Evolutionary conservation across 2,329 filamentous ascomycete genomes (phyloP), one percentile per base, ranked within the genome.

Genomic region (Colletotrichum sojae): DNA sequence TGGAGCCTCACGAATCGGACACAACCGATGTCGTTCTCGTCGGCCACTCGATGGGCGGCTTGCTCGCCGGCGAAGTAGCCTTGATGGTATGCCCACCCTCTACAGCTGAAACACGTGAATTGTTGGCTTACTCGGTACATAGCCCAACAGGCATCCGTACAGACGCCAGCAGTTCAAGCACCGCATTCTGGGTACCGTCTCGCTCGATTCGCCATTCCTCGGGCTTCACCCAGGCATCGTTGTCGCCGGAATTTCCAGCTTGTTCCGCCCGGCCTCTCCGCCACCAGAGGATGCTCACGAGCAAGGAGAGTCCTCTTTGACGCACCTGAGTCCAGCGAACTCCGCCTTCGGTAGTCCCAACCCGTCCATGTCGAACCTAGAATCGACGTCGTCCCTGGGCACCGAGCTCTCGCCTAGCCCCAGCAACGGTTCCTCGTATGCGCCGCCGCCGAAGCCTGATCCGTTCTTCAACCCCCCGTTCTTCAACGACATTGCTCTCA

Each of bases 181-280:
- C 81, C 88, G 90, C 10, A 92, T 97, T 48, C 80, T 97, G 36
- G 95, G 95, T 0, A 91, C 91, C 5, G 84, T 98, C 64, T 93
- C 92, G 64, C 91, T 97, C 56, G 95, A 98, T 79, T 92, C 93
- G 0, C 95, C 95, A 0, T 94, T 97, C 67, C 84, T 97, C 6
- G 95, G 95, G 4, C 91, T 98, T 77, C 94, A 98, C 79, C 94
- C 94, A 1, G 93, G 95, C 6, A 92, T 98, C 49, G 88, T 97
- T 49, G 88, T 90, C n/a, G 92, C 92, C 45, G 94, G 94, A 2
- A 87, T 97, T 62, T 88, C 90, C 2, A 95, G 93, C 75, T 85
- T 97, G 12, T 96, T 97, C 78, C 82, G 85, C 43, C 79, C 83
- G 4, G 79, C 83, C 12, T 77, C 82, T 4, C 76, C 77, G 5